A percentile compares a stretch with the other conserved stretches of the same genome.
phyloP scores from a whole-genome alignment of 495 filamentous ascomycete species.

The Aspergillus bridgeri region DNA sequence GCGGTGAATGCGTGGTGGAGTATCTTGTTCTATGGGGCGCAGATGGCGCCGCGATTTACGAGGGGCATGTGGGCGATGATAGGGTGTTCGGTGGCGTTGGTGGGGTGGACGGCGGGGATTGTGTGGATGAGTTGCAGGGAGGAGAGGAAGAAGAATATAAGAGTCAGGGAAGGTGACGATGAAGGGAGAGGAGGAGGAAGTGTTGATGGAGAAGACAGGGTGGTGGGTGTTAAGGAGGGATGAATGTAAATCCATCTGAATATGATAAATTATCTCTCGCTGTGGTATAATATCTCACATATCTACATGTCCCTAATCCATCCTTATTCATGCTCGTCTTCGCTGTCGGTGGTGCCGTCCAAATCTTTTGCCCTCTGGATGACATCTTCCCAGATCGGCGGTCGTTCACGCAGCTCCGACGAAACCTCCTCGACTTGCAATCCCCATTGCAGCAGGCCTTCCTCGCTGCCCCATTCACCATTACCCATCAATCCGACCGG shows the following conservation, averaged over 20 bases:
- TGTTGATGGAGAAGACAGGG: background rate
- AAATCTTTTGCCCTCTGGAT: slow-evolving; percentile 17
- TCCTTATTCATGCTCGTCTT: background rate
- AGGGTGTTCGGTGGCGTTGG: slow-evolving; percentile 47
- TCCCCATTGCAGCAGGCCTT: slow-evolving; percentile 45
- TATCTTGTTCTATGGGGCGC: slow-evolving; percentile 59
- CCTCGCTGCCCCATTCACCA: slow-evolving; percentile 82
- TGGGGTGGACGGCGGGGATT: slow-evolving; percentile 41
- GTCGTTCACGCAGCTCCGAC: background rate
- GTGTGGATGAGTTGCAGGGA: slow-evolving; percentile 1
- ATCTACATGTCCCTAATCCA: background rate
- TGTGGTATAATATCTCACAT: background rate
- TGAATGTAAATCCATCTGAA: background rate
- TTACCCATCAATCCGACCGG: slow-evolving; percentile 84
- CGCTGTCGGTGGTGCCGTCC: background rate
- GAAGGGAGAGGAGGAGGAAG: background rate
- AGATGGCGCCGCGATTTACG: slow-evolving; percentile 56
- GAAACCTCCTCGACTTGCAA: slow-evolving; percentile 4
- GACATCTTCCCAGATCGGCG: slow-evolving; percentile 34
- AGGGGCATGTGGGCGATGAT: slow-evolving; percentile 61
- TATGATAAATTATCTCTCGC: background rate
- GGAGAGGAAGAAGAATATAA: background rate
- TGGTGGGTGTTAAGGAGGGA: background rate
- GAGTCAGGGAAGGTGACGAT: too few relatives aligned
- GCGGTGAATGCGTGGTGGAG: slow-evolving; percentile 61